These are phyloP conservation scores for Podospora bellae-mahoneyi DNA, from an alignment of 495 filamentous ascomycete genomes.

Conservation along the genomic window DNA sequence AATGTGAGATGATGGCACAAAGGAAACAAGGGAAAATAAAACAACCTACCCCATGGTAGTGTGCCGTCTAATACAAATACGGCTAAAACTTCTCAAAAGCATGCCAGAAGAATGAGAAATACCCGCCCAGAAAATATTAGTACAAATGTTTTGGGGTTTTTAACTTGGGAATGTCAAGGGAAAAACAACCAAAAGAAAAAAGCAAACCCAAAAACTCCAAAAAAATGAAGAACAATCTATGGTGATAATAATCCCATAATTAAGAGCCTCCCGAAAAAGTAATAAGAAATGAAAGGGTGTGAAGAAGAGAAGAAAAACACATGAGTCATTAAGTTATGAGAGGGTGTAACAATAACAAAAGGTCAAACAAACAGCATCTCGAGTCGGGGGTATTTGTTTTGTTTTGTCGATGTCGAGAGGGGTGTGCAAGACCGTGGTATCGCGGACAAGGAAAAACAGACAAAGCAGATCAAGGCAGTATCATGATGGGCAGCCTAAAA, in stretches of 20 bases:
- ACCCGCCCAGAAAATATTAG: not conserved
- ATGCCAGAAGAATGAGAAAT: not conserved
- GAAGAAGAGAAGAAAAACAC: constrained; percentile 6
- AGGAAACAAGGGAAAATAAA: not conserved
- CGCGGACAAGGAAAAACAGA: not conserved
- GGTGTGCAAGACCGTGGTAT: not conserved
- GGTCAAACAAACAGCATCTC: constrained; percentile 8
- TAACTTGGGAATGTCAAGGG: not conserved
- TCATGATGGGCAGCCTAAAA: constrained; percentile 23
- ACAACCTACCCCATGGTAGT: not conserved
- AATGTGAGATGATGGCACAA: not conserved
- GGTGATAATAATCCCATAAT: not conserved
- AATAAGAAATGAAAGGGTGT: not conserved
- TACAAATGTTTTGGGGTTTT: constrained; percentile 7
- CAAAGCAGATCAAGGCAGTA: constrained; percentile 13
- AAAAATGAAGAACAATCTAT: not conserved
- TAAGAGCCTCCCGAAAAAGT: not conserved
- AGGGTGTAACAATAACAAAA: constrained; percentile 6
- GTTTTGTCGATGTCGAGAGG: constrained; percentile 7
- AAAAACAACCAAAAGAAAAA: not conserved
- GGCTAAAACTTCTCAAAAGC: not conserved
- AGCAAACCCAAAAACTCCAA: not conserved
- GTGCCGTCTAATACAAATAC: not conserved
- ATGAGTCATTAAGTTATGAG: constrained; percentile 7
- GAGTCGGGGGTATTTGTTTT: constrained; percentile 10